Percentiles rank a stretch among this genome's conserved stretches.
phyloP scores from a whole-genome alignment of 78 protist genomes.

The Paulinella micropora region DNA sequence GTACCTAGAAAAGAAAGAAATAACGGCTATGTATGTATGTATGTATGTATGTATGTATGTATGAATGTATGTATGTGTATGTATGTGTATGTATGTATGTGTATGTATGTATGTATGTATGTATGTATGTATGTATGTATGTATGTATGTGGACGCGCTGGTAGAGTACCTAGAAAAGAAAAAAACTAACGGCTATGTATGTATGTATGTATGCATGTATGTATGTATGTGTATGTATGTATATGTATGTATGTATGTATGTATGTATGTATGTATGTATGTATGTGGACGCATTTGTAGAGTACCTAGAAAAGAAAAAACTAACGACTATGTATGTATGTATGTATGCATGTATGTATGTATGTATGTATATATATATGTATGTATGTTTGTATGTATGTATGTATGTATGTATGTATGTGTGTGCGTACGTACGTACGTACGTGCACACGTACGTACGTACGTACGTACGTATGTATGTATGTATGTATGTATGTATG shows the following conservation, averaged over 20 bases:
- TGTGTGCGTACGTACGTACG: background rate
- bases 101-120: background rate
- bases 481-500: background rate
- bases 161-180: background rate
- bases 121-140: background rate
- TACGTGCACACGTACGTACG: background rate
- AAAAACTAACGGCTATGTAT: background rate
- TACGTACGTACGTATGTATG: background rate
- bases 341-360: background rate
- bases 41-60: background rate
- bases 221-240: background rate
- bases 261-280: background rate
- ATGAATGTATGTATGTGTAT: background rate
- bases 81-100: background rate
- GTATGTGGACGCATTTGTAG: background rate
- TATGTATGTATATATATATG: background rate
- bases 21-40: background rate
- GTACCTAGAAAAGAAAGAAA: background rate
- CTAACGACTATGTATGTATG: background rate
- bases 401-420: background rate
- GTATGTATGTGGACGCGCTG: background rate
- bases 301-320: background rate
- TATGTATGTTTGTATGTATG: background rate
- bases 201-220: background rate
- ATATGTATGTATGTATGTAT: background rate